Conservation (phyloP, 768 basidiomycete genomes). For the Austroboletus eburneus region DNA sequence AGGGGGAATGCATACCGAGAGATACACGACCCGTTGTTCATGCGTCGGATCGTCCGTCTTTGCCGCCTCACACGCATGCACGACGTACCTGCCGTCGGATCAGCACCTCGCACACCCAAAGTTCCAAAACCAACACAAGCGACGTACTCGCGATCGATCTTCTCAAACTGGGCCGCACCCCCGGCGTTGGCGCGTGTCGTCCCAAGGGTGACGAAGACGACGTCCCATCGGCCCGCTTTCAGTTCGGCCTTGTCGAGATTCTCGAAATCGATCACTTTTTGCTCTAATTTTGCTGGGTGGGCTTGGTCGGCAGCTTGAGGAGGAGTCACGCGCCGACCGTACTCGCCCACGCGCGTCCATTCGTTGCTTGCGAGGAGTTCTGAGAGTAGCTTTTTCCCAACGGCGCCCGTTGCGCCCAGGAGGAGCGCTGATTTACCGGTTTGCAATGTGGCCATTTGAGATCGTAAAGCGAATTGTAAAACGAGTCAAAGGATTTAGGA, state of each 20-base stretch:
- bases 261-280: conserved; percentile 68
- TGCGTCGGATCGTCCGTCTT: conserved; percentile 41
- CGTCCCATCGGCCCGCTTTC: conserved; percentile 61
- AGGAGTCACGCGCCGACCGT: conserved; percentile 59
- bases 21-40: conserved; percentile 62
- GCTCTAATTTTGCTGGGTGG: conserved; percentile 54
- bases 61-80: conserved; percentile 67
- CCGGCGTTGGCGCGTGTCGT: conserved; percentile 61
- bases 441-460: no score
- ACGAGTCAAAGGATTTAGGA: no score
- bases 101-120: not conserved
- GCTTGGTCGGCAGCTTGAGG: conserved; percentile 33
- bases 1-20: conserved; percentile 40
- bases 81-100: conserved; percentile 52
- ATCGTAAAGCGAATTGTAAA: no score
- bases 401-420: conserved; percentile 71
- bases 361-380: conserved; percentile 56
- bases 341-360: conserved; percentile 61
- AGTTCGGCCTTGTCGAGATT: conserved; percentile 50
- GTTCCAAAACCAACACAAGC: not conserved
- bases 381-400: conserved; percentile 56
- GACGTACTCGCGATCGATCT: conserved; percentile 71
- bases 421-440: conserved; percentile 52
- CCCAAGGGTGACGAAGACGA: conserved; percentile 72
- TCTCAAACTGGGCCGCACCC: conserved; percentile 62